These are phyloP conservation scores for Neofusicoccum umdonicola DNA, from an alignment of 2,329 filamentous ascomycete species.

Conservation along the genomic window DNA sequence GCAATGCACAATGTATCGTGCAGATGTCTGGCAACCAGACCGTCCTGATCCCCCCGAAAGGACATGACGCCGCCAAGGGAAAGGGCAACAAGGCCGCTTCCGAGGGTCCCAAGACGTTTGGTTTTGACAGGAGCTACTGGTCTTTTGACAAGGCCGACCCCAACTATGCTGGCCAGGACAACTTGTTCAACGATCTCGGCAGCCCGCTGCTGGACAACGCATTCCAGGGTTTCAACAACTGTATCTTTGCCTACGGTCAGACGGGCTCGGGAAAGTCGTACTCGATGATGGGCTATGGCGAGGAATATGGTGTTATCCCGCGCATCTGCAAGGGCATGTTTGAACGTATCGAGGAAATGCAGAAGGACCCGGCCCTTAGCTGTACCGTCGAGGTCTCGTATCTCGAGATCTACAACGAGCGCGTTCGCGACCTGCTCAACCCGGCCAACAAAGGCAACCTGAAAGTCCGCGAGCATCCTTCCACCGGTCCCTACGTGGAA, in stretches of 20 bases:
- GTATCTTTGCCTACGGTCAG: constrained; percentile 98
- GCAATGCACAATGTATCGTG: constrained; percentile 93
- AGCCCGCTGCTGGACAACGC: constrained; percentile 93
- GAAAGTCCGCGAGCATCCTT: constrained; percentile 95
- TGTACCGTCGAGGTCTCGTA: constrained; percentile 98
- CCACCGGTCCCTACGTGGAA: constrained; percentile 96
- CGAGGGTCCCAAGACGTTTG: constrained; percentile 77
- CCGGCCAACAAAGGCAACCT: constrained; percentile 93
- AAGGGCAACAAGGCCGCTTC: constrained; percentile 66
- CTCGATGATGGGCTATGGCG: constrained; percentile 99
- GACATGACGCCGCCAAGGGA: constrained; percentile 48
- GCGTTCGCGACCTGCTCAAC: constrained; percentile 92
- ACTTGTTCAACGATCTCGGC: constrained; percentile 85
- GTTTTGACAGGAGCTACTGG: constrained; percentile 98
- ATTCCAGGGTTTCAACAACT: constrained; percentile 98
- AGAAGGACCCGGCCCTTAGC: constrained; percentile 71
- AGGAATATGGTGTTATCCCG: constrained; percentile 92
- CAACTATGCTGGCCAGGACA: constrained; percentile 85
- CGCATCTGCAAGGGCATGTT: constrained; percentile 99
- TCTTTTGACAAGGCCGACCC: constrained; percentile 81
- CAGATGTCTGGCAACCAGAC: constrained; percentile 95
- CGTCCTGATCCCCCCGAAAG: constrained; percentile 71
- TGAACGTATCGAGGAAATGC: constrained; percentile 69
- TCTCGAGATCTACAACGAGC: constrained; percentile 98
- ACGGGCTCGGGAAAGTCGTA: constrained; percentile 98